Conservation (phyloP, 2,329 filamentous ascomycete species). For the Lomentospora prolificans region DNA sequence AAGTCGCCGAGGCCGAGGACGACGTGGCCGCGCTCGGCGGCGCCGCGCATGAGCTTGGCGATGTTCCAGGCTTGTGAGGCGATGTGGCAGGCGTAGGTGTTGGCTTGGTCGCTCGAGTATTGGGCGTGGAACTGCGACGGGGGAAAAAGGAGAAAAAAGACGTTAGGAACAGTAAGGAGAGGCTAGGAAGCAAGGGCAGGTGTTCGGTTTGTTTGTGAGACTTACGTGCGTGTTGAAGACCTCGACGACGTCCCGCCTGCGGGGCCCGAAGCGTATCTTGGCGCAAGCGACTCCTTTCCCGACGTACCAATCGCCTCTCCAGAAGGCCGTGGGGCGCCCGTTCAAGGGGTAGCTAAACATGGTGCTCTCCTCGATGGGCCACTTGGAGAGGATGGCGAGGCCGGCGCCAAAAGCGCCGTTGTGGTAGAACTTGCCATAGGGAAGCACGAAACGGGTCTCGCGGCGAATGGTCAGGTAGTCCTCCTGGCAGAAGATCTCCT, state of each 20-base stretch:
- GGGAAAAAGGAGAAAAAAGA: not conserved
- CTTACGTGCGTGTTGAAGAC: conserved; percentile 85
- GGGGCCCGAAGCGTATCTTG: conserved; percentile 60
- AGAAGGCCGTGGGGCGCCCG: conserved; percentile 87
- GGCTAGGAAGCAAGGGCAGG: no score
- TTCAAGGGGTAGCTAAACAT: conserved; percentile 88
- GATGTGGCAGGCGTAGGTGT: conserved; percentile 84
- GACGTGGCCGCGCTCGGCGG: conserved; percentile 69
- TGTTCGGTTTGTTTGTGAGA: conserved; percentile 10
- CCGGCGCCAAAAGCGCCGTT: conserved; percentile 84
- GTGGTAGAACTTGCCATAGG: conserved; percentile 88
- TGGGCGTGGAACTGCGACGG: conserved; percentile 58
- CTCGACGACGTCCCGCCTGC: conserved; percentile 59
- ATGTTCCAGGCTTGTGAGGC: conserved; percentile 94
- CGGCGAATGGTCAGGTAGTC: conserved; percentile 73
- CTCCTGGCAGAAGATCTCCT: conserved; percentile 86
- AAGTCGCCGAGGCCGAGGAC: conserved; percentile 87
- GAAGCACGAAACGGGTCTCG: conserved; percentile 63
- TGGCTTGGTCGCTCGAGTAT: conserved; percentile 68
- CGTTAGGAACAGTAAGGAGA: no score
- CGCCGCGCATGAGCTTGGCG: conserved; percentile 75
- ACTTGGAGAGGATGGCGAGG: conserved; percentile 78
- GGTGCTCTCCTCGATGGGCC: conserved; percentile 82
- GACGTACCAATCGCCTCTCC: conserved; percentile 90
- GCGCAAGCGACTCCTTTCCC: conserved; percentile 89